Conservation (phyloP, 129 eudicot species). For the Tagetes erecta region DNA sequence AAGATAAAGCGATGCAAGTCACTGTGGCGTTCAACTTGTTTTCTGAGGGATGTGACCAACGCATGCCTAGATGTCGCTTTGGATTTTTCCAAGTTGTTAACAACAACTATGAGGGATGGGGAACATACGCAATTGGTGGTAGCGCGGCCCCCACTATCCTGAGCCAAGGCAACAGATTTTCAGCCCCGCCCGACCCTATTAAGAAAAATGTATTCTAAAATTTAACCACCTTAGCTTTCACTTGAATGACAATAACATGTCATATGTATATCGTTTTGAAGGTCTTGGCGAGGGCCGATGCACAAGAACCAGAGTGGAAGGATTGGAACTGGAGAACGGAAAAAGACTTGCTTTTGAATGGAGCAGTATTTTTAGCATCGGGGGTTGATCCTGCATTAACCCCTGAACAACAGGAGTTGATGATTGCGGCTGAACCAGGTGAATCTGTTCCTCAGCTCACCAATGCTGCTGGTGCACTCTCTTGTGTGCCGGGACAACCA, state of each 20-base stretch:
- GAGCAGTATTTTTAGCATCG: conserved; percentile 35
- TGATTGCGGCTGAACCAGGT: conserved; percentile 34
- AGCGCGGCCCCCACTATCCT: conserved; percentile 25
- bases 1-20: conserved; percentile 22
- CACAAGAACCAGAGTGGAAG: conserved; percentile 17
- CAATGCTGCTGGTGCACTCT: conserved; percentile 32
- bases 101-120: conserved; percentile 29
- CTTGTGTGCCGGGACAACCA: conserved; percentile 21
- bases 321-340: conserved; percentile 49
- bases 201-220: conserved; percentile 7
- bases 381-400: conserved; percentile 29
- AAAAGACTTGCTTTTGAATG: conserved; percentile 40
- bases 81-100: conserved; percentile 33
- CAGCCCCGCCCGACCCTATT: background rate
- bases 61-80: conserved; percentile 32
- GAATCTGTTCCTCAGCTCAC: conserved; percentile 29
- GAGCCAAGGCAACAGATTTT: conserved; percentile 23
- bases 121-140: conserved; percentile 29
- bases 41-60: conserved; percentile 20
- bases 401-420: background rate
- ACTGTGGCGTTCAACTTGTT: conserved; percentile 18
- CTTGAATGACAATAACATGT: background rate
- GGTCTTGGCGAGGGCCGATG: conserved; percentile 8
- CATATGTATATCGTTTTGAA: background rate
- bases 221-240: background rate